Conservation (phyloP, 805 yeast species). For the Sungouiella blattae region DNA sequence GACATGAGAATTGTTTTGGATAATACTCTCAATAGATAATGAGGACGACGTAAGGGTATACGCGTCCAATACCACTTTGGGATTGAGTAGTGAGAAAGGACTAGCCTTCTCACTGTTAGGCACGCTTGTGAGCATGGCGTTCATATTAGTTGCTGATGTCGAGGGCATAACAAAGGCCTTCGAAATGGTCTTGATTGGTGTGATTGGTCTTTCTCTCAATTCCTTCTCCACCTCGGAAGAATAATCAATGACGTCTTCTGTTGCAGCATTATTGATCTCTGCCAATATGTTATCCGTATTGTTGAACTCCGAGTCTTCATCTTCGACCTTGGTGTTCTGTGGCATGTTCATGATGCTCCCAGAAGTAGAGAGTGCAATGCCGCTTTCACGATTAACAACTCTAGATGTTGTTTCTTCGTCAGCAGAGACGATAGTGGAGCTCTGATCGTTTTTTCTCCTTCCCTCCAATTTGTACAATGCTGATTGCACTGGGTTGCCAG, state of each 20-base stretch:
- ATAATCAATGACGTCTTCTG: constrained; percentile 31
- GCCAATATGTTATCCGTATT: constrained; percentile 34
- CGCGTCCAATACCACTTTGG: constrained; percentile 33
- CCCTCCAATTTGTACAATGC: constrained; percentile 84
- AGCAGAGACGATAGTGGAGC: background rate
- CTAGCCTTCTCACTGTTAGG: constrained; percentile 9
- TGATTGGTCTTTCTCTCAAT: constrained; percentile 25
- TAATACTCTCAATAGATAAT: constrained; percentile 36
- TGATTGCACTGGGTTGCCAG: constrained; percentile 66
- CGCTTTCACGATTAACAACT: background rate
- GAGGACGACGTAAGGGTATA: constrained; percentile 27
- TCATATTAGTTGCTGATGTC: constrained; percentile 13
- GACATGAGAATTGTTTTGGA: constrained; percentile 57
- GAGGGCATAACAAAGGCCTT: constrained; percentile 6
- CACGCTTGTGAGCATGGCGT: constrained; percentile 6
- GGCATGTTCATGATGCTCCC: constrained; percentile 10
- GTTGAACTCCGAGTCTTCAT: constrained; percentile 3
- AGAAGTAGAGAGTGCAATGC: background rate
- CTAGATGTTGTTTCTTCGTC: background rate
- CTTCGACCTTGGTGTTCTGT: background rate
- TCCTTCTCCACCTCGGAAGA: constrained; percentile 18
- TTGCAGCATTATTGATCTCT: constrained; percentile 38
- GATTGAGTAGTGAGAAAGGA: constrained; percentile 15
- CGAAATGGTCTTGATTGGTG: constrained; percentile 23
- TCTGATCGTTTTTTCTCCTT: constrained; percentile 20